Base-by-base conservation (phyloP, 805 yeast genomes). In the Saccharomyces paradoxus region DNA sequence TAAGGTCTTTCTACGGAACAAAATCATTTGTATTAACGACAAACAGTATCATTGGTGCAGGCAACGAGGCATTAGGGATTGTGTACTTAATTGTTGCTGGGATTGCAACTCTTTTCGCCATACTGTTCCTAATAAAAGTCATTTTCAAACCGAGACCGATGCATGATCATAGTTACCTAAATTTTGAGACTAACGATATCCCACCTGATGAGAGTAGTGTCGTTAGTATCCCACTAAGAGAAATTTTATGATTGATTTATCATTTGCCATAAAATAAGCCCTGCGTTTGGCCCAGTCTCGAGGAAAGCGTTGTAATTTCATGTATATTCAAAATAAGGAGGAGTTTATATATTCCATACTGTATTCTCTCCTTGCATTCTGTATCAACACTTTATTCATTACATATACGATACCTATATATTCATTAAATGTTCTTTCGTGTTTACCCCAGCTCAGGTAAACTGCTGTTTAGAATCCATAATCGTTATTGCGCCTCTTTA, bases 21-120 rank as follows among this genome's bases (percentile, higher is more conserved):
- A 92, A 92, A 71, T 79, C 89, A 2, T 58, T 92, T 37, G 85
- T 92, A 0, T 70, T 92, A 17, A 84, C 96, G 9, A 89, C 96
- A 3, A 85, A 87, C 55, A 79, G 87, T 44, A 83, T 86, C 2
- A 79, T 91, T 60, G 98, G 98, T 7, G 97, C 97, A 8, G 77
- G 95, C 50, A 90, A 91, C 69, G 69, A 86, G 69, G 82, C 87
- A 59, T 71, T 94, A 56, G 97, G 97, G 1, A 79, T 92, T 24
- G 85, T 95, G 24, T 94, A 88, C 70, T 70, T 91, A 52, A 82
- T 89, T 4, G 90, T 89, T n/a, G 97, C 96, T 0, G 88, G 86
- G 0, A 65, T 91, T 4, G 78, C 89, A 30, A 75, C 87, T 29
- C 70, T 85, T 6, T 82, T 89, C 63, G 92, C 88, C 49, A 69